phyloP scores from a whole-genome alignment of 1,284 basidiomycete species.

The Xerocomus nothofagi region DNA sequence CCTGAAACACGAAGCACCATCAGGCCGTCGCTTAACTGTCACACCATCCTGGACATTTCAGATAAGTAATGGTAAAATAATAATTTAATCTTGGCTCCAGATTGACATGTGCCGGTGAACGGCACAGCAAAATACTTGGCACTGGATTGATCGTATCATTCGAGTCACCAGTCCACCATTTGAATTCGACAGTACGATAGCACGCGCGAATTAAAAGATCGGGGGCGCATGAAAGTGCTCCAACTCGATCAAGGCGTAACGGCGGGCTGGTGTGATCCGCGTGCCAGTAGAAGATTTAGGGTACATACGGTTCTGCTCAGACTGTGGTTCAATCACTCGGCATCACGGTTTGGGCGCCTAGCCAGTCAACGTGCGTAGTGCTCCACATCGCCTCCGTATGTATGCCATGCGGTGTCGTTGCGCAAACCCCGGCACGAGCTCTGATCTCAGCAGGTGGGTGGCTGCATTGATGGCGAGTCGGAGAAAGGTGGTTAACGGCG shows the following conservation, averaged over 20 bases:
- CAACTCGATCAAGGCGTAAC: not conserved
- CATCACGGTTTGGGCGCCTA: not conserved
- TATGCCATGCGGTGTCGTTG: not conserved
- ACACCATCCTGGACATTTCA: not conserved
- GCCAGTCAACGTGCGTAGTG: constrained; percentile 1
- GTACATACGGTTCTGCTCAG: not conserved
- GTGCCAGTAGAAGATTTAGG: not conserved
- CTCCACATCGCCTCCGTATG: not conserved
- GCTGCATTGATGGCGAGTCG: not conserved
- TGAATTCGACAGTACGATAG: not conserved
- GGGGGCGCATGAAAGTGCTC: not conserved
- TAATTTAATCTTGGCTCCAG: not conserved
- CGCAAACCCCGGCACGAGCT: not conserved
- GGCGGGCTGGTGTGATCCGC: not conserved
- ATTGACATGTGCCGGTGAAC: not conserved
- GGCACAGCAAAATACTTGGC: not conserved
- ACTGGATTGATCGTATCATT: not conserved
- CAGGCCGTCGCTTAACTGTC: not conserved
- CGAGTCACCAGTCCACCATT: too few species aligned
- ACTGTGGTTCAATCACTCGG: not conserved
- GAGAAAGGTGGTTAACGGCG: not conserved
- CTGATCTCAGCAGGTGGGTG: not conserved
- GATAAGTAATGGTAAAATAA: constrained; percentile 8
- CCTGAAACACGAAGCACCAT: constrained; percentile 19
- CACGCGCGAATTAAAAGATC: not conserved